phyloP scores from a whole-genome alignment of 2,329 filamentous ascomycete species.

The Paraphaeosphaeria sporulosa region DNA sequence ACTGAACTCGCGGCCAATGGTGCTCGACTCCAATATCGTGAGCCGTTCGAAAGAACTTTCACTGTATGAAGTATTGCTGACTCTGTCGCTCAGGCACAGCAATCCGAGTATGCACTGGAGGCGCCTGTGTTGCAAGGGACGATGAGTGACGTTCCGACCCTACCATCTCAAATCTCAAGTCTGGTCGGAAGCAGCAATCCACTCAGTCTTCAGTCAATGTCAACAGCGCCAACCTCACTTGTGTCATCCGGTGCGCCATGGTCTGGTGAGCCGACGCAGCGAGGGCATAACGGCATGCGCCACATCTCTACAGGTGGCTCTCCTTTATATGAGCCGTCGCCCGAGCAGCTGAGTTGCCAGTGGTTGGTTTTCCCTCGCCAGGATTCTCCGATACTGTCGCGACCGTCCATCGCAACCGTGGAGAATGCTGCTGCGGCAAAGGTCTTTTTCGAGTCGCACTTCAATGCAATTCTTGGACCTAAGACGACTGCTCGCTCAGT shows the following conservation, averaged over 20 bases:
- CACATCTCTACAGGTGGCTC: conserved; percentile 25
- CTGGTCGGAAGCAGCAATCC: conserved; percentile 38
- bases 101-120: conserved; percentile 11
- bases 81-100: conserved; percentile 4
- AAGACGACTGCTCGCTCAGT: conserved; percentile 65
- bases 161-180: conserved; percentile 38
- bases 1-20: conserved; percentile 35
- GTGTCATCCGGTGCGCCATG: conserved; percentile 41
- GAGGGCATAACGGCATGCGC: conserved; percentile 24
- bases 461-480: conserved; percentile 70
- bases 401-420: conserved; percentile 66
- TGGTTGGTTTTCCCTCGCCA: conserved; percentile 45
- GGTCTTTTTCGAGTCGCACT: conserved; percentile 85
- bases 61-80: not conserved
- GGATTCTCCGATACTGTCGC: conserved; percentile 37
- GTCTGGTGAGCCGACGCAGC: conserved; percentile 39
- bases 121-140: conserved; percentile 15
- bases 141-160: conserved; percentile 28
- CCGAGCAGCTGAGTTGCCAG: conserved; percentile 26
- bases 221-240: conserved; percentile 45
- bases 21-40: conserved; percentile 24
- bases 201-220: conserved; percentile 41
- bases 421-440: conserved; percentile 84
- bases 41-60: not conserved
- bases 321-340: conserved; percentile 21